Evolutionary conservation across 2,329 filamentous ascomycete species (phyloP).

Genomic region (Endoconidiophora laricicola): DNA sequence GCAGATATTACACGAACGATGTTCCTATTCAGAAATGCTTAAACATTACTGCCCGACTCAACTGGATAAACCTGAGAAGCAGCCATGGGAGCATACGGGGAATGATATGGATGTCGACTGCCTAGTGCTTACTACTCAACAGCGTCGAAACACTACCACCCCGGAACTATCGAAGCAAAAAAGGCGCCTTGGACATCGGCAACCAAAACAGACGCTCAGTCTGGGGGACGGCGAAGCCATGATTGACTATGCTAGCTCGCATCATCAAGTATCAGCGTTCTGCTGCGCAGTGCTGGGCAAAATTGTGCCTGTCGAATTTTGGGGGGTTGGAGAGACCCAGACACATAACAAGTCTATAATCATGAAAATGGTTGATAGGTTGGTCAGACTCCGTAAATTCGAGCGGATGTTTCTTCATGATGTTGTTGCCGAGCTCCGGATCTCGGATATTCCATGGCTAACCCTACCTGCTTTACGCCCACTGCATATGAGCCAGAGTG

Average conservation of each 20-base stretch:
- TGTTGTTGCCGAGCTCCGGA: constrained; percentile 48
- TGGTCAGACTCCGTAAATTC: constrained; percentile 61
- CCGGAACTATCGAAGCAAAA: background rate
- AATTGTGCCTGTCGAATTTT: constrained; percentile 60
- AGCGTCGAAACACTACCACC: background rate
- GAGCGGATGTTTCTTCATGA: constrained; percentile 70
- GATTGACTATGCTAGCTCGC: constrained; percentile 50
- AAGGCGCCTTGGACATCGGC: background rate
- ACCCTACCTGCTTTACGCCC: constrained; percentile 30
- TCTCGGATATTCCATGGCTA: constrained; percentile 59
- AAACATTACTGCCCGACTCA: constrained; percentile 57
- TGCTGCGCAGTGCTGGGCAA: constrained; percentile 60
- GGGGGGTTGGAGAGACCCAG: constrained; percentile 42
- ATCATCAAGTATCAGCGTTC: constrained; percentile 62
- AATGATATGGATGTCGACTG: background rate
- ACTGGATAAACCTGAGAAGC: background rate
- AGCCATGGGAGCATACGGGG: background rate
- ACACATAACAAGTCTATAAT: constrained; percentile 44
- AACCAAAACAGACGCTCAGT: background rate
- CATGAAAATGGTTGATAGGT: constrained; percentile 55
- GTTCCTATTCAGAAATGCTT: constrained; percentile 65
- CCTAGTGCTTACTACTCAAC: background rate
- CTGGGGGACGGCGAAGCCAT: constrained; percentile 25
- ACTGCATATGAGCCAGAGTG: constrained; percentile 49
- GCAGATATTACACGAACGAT: constrained; percentile 53